Evolutionary conservation across 2,329 filamentous ascomycete species (phyloP).

Genomic region (Zymoseptoria brevis): DNA sequence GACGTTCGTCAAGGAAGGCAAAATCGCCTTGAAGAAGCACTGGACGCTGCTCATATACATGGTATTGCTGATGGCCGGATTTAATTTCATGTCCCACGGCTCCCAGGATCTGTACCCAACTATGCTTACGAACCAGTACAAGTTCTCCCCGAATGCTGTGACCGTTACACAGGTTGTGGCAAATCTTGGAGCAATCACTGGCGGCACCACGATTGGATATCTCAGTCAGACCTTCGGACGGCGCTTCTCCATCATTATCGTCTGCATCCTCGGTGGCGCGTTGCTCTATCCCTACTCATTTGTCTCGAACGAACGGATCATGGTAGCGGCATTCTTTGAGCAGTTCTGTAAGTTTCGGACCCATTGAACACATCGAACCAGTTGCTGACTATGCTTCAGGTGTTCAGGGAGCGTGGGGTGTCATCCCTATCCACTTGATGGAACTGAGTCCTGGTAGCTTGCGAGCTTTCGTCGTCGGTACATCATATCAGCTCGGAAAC

Average conservation of each 20-base stretch:
- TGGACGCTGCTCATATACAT: slow-evolving; percentile 76
- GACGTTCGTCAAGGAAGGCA: slow-evolving; percentile 68
- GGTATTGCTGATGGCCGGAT: slow-evolving; percentile 79
- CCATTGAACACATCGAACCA: not conserved
- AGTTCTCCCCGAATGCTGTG: slow-evolving; percentile 42
- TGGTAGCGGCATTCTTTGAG: slow-evolving; percentile 76
- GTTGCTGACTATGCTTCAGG: not conserved
- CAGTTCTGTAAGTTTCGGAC: slow-evolving; percentile 32
- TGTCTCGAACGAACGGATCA: slow-evolving; percentile 52
- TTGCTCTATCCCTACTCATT: slow-evolving; percentile 80
- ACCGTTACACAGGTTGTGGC: slow-evolving; percentile 45
- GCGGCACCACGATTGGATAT: slow-evolving; percentile 42
- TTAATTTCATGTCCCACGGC: slow-evolving; percentile 86
- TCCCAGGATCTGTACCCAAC: slow-evolving; percentile 59
- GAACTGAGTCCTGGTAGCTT: slow-evolving; percentile 66
- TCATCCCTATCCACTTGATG: slow-evolving; percentile 61
- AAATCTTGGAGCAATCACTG: slow-evolving; percentile 43
- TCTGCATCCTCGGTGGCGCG: slow-evolving; percentile 58
- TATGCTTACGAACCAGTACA: slow-evolving; percentile 51
- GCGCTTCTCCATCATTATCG: slow-evolving; percentile 41
- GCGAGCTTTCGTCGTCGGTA: slow-evolving; percentile 66
- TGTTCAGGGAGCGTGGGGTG: slow-evolving; percentile 27
- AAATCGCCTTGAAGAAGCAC: slow-evolving; percentile 67
- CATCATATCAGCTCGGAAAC: slow-evolving; percentile 70
- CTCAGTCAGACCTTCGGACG: slow-evolving; percentile 40